These are phyloP conservation scores for Asterochloris erici DNA, from an alignment of 139 green algal genomes.

Conservation along the genomic window DNA sequence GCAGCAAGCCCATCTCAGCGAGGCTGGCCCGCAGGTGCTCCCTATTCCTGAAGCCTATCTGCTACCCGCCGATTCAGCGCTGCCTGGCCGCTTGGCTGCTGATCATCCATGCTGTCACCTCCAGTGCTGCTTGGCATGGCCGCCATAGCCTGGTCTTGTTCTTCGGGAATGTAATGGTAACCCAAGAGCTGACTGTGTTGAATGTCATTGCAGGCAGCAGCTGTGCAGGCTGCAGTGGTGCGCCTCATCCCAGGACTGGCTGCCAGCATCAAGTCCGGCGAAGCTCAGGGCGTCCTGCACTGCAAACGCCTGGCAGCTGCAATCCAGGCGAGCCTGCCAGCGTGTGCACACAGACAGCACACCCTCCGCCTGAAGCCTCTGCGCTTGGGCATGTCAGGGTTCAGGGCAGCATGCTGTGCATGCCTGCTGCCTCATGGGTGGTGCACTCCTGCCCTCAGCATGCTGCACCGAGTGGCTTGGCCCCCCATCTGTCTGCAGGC, in stretches of 20 bases:
- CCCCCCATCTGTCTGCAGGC: conserved; percentile 22
- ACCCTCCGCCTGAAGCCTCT: background rate
- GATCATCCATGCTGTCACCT: no score
- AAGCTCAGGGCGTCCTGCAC: conserved; percentile 32
- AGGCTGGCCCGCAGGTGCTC: no score
- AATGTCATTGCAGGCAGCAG: background rate
- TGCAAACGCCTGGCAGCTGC: conserved; percentile 48
- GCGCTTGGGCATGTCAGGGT: no score
- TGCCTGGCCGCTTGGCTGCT: no score
- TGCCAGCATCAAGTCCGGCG: conserved; percentile 29
- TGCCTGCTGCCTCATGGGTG: background rate
- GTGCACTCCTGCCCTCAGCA: background rate
- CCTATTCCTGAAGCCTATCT: no score
- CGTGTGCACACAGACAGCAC: background rate
- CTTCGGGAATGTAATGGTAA: no score
- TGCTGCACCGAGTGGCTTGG: background rate
- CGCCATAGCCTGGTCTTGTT: no score
- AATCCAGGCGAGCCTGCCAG: conserved; percentile 19
- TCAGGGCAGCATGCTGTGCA: background rate
- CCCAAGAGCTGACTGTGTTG: no score
- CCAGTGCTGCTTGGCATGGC: no score
- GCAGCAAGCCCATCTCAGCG: no score
- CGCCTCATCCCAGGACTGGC: conserved; percentile 34
- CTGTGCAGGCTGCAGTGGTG: conserved; percentile 18
- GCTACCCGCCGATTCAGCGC: no score